Conservation (phyloP, 2,329 filamentous ascomycete species). For the Aureobasidium vineae region DNA sequence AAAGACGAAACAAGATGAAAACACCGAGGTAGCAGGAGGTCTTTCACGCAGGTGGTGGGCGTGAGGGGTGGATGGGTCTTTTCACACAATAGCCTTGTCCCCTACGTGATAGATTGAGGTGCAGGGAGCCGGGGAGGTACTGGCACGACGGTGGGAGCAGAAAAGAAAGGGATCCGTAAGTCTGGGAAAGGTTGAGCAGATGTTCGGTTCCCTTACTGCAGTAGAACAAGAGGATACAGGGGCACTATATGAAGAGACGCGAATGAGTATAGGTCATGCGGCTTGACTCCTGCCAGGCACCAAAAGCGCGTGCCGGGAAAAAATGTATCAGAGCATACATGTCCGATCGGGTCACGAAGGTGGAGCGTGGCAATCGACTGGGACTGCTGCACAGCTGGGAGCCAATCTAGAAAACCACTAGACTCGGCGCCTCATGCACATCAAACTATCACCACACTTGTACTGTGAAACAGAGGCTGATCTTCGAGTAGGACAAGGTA, state of each 20-base stretch:
- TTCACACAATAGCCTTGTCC: slow-evolving; percentile 26
- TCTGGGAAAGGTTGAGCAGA: slow-evolving; percentile 24
- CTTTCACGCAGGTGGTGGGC: slow-evolving; percentile 23
- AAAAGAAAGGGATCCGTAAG: slow-evolving; percentile 24
- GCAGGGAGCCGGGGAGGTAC: slow-evolving; percentile 23
- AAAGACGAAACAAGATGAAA: slow-evolving; percentile 16
- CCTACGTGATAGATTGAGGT: slow-evolving; percentile 25
- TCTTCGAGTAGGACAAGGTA: slow-evolving; percentile 23
- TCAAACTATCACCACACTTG: slow-evolving; percentile 26
- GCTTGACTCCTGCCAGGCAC: slow-evolving; percentile 40
- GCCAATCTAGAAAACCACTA: slow-evolving; percentile 27
- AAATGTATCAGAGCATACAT: slow-evolving; percentile 32
- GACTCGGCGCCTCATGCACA: slow-evolving; percentile 29
- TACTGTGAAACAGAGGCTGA: slow-evolving; percentile 28
- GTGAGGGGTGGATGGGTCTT: slow-evolving; percentile 24
- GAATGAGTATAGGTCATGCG: slow-evolving; percentile 24
- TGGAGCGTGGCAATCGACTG: slow-evolving; percentile 26
- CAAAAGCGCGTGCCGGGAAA: slow-evolving; percentile 39
- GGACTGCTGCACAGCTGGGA: slow-evolving; percentile 21
- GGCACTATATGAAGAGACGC: slow-evolving; percentile 26
- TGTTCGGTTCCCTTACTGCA: slow-evolving; percentile 36
- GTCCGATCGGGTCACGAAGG: slow-evolving; percentile 27
- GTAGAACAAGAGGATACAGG: slow-evolving; percentile 34
- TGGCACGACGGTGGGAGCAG: slow-evolving; percentile 21
- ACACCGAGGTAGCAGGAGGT: slow-evolving; percentile 23